Evolutionary conservation across 2,329 filamentous ascomycete species (phyloP).

Genomic region (Fusarium pseudocircinatum): DNA sequence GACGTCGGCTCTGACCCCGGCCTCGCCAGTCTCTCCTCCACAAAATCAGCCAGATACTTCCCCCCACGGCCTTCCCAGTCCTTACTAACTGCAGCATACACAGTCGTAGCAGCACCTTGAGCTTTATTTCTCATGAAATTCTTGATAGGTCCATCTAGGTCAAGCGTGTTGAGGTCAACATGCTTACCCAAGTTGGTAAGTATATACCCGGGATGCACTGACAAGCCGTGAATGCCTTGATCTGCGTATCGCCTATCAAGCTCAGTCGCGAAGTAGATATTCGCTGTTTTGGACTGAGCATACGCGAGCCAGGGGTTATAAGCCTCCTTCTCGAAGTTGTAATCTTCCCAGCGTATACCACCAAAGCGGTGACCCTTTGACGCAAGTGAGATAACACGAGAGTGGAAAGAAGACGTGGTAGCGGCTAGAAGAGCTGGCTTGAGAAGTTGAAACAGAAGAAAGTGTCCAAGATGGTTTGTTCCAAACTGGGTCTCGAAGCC

Average conservation of each 20-base stretch:
- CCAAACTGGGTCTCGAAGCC: conserved; percentile 42
- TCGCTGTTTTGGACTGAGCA: conserved; percentile 32
- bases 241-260: conserved; percentile 21
- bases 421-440: conserved; percentile 53
- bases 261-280: conserved; percentile 33
- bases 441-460: conserved; percentile 50
- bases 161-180: background rate
- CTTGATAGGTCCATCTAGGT: background rate
- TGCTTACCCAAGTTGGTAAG: conserved; percentile 1
- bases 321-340: conserved; percentile 17
- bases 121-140: background rate
- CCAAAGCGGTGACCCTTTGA: conserved; percentile 51
- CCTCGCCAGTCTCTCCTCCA: background rate
- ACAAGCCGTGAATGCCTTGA: conserved; percentile 14
- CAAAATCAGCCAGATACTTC: background rate
- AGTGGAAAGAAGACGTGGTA: conserved; percentile 51
- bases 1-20: background rate
- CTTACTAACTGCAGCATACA: background rate
- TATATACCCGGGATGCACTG: conserved; percentile 24
- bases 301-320: conserved; percentile 31
- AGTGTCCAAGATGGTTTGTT: conserved; percentile 42
- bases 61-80: conserved; percentile 12
- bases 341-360: conserved; percentile 20
- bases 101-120: conserved; percentile 8
- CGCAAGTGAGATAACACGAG: conserved; percentile 58